phyloP scores from a whole-genome alignment of 768 basidiomycete species.

The Rhodocollybia butyracea region DNA sequence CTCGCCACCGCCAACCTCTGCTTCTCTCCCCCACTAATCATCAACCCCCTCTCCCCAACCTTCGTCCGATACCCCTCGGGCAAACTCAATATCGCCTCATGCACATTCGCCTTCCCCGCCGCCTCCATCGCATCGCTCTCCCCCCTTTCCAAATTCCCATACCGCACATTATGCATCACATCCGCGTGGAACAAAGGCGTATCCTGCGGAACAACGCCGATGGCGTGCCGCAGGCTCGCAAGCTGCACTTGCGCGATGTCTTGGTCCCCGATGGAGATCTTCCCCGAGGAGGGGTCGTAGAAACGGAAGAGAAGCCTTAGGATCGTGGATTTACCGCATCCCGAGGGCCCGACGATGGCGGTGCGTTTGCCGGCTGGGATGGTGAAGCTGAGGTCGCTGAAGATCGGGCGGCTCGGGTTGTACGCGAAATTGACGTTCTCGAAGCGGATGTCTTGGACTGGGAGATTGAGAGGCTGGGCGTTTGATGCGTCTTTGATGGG shows the following conservation, averaged over 20 bases:
- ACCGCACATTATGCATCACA: conserved; percentile 92
- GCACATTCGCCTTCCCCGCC: conserved; percentile 83
- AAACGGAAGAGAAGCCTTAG: conserved; percentile 93
- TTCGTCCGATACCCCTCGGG: conserved; percentile 87
- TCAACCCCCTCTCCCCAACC: conserved; percentile 94
- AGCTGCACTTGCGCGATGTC: conserved; percentile 73
- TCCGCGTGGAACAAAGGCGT: conserved; percentile 97
- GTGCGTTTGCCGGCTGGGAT: conserved; percentile 96
- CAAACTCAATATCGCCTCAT: conserved; percentile 71
- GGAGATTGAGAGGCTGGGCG: conserved; percentile 65
- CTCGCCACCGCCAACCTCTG: conserved; percentile 94
- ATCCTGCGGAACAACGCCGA: conserved; percentile 97
- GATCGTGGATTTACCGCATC: conserved; percentile 96
- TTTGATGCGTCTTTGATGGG: conserved; percentile 67
- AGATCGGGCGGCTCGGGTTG: conserved; percentile 89
- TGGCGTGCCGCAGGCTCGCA: conserved; percentile 63
- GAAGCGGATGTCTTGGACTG: conserved; percentile 63
- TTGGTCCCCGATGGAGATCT: conserved; percentile 87
- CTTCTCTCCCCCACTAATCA: conserved; percentile 99
- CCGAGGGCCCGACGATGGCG: conserved; percentile 95
- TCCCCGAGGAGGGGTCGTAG: conserved; percentile 80
- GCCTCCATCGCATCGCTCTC: conserved; percentile 89
- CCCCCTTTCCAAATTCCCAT: conserved; percentile 82
- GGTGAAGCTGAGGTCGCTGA: conserved; percentile 81
- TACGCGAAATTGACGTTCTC: conserved; percentile 92